Percentiles rank a stretch among this genome's conserved stretches.
These are phyloP conservation scores for Penicillium lividum DNA, from an alignment of 495 filamentous ascomycete genomes.

Conservation along the genomic window DNA sequence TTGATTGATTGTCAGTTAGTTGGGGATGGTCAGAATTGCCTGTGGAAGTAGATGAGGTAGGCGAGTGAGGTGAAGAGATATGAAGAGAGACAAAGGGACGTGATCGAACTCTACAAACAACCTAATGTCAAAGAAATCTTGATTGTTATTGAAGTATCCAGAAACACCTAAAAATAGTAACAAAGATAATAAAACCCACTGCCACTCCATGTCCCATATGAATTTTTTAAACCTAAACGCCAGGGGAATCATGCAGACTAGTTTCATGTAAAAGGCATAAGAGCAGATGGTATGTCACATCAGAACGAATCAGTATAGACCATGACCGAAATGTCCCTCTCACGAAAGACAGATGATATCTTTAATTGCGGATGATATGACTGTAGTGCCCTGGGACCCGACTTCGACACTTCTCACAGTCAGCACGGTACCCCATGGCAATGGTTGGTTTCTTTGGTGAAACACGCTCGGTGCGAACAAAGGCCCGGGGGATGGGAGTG, in stretches of 20 bases:
- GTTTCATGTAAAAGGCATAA: background rate
- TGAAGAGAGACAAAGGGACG: background rate
- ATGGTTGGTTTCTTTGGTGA: conserved; percentile 61
- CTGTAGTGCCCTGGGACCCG: conserved; percentile 86
- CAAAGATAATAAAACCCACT: background rate
- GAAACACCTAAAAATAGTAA: background rate
- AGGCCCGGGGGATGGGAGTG: background rate
- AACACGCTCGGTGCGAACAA: background rate
- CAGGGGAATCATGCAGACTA: background rate
- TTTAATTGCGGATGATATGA: conserved; percentile 60
- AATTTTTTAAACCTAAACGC: background rate
- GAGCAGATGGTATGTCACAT: background rate
- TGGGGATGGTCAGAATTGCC: background rate
- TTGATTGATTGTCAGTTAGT: background rate
- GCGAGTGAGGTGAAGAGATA: background rate
- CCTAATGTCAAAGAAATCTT: background rate
- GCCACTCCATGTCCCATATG: conserved; percentile 1
- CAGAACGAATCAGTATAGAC: background rate
- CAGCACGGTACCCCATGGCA: conserved; percentile 80
- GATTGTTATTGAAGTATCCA: background rate
- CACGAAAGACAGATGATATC: too few species aligned
- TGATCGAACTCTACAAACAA: conserved; percentile 1
- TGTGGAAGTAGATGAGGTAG: background rate
- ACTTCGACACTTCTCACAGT: conserved; percentile 81
- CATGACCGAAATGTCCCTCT: background rate